Evolutionary conservation across 1,284 basidiomycete species (phyloP).

Genomic region (Bjerkandera adusta): DNA sequence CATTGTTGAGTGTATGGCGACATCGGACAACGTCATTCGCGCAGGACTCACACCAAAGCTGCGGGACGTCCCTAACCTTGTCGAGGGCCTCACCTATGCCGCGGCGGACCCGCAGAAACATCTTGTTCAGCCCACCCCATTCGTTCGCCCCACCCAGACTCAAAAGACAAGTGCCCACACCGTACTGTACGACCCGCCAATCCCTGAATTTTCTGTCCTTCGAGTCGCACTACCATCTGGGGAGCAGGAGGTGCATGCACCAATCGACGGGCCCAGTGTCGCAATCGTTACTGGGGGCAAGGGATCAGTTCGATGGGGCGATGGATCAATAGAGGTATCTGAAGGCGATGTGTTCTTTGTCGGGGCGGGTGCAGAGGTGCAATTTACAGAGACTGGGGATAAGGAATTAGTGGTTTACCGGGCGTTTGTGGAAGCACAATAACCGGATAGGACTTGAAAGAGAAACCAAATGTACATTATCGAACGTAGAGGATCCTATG

Average conservation of each 20-base stretch:
- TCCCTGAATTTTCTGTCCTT: conserved; percentile 91
- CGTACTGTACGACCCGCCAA: conserved; percentile 89
- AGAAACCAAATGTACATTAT: no score
- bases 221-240: conserved; percentile 51
- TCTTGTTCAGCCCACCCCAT: conserved; percentile 59
- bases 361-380: conserved; percentile 66
- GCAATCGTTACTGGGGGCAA: conserved; percentile 73
- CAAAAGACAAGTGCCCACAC: conserved; percentile 28
- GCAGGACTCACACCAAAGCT: conserved; percentile 97
- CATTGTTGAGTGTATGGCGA: conserved; percentile 98
- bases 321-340: conserved; percentile 42
- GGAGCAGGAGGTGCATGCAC: conserved; percentile 51
- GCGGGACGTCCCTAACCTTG: conserved; percentile 89
- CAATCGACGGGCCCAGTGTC: conserved; percentile 84
- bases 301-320: conserved; percentile 52
- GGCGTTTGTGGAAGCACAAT: conserved; percentile 27
- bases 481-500: no score
- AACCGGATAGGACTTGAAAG: no score
- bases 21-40: conserved; percentile 98
- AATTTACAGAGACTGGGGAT: conserved; percentile 38
- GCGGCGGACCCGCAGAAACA: conserved; percentile 71
- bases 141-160: conserved; percentile 31
- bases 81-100: conserved; percentile 86
- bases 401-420: conserved; percentile 38
- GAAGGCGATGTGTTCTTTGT: conserved; percentile 85